Conservation (phyloP, 805 yeast species). For the Yarrowia hollandica region DNA sequence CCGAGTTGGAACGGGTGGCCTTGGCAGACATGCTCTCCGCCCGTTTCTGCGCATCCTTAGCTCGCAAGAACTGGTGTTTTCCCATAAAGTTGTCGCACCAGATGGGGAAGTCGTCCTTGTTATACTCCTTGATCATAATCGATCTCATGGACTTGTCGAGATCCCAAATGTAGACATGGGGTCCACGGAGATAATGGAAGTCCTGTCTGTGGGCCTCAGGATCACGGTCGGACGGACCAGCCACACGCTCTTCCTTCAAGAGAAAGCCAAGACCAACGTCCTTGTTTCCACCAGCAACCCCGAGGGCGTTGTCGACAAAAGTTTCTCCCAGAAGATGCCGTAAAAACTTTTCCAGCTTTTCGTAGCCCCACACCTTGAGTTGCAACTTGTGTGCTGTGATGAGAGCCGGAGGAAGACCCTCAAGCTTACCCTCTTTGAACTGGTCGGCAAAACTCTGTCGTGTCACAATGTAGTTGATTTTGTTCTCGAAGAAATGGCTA, state of each 20-base stretch:
- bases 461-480: slow-evolving; percentile 22
- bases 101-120: slow-evolving; percentile 40
- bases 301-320: slow-evolving; percentile 10
- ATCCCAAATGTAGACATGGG: slow-evolving; percentile 79
- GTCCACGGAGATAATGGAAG: slow-evolving; percentile 72
- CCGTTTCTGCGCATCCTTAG: slow-evolving; percentile 22
- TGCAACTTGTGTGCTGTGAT: slow-evolving; percentile 18
- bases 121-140: slow-evolving; percentile 80
- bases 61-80: slow-evolving; percentile 21
- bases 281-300: not conserved
- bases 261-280: slow-evolving; percentile 40
- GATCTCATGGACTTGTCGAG: slow-evolving; percentile 76
- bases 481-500: slow-evolving; percentile 12
- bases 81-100: slow-evolving; percentile 33
- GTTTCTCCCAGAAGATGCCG: slow-evolving; percentile 17
- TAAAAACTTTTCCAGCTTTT: slow-evolving; percentile 22
- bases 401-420: slow-evolving; percentile 5
- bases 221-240: slow-evolving; percentile 87
- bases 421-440: slow-evolving; percentile 12
- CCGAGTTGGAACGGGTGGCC: slow-evolving; percentile 4
- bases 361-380: slow-evolving; percentile 27
- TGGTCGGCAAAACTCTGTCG: slow-evolving; percentile 15
- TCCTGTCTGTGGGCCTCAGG: slow-evolving; percentile 84
- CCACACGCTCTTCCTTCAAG: slow-evolving; percentile 77
- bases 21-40: slow-evolving; percentile 22